Evolutionary conservation across 257 asterid species (phyloP), one percentile per base, ranked within the genome.

Genomic region (Echium plantagineum): DNA sequence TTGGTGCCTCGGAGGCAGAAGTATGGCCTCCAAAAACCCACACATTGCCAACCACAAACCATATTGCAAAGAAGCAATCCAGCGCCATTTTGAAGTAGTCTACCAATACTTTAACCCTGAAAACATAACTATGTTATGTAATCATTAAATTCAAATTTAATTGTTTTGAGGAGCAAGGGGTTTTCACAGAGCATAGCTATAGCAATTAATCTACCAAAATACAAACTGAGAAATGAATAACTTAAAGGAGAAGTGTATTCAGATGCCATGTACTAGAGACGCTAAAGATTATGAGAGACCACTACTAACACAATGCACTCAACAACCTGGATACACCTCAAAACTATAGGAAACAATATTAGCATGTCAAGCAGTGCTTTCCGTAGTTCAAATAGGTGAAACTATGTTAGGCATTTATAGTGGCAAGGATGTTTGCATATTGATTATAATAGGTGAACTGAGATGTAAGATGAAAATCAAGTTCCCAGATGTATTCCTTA

Each of bases 11-110:
- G 46, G 73, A 17, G 20, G 94, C 78, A 30, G 97, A 89, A 28
- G 99, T 68, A 70, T 81, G 96, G 57, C 97, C 97, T 22, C 97
- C 95, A 60, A 89, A 93, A 63, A 93, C 80, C 99, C 99, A 89
- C 9, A 89, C 97, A 35, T 86, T 89, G 61, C 98, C 98, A 61
- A 88, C 93, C 77, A 91, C 98, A 78, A 93, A 93, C 96, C 96
- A 93, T 63, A 86, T 86, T 55, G 97, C 94, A 74, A 87, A 86
- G 82, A 86, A 90, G 85, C 97, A 90, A 81, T 90, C 95, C 78
- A 85, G 69, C 56, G 89, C 95, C 94, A 90, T 83, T 89, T 87
- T 90, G 75, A 81, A 73, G 78, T 90, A 85, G 58, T 90, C 98
- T 55, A 82, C 73, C 60, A 83, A 77, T 58, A 65, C 79, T 76